Evolutionary conservation across 2,329 filamentous ascomycete genomes (phyloP), one percentile per base, ranked within the genome.

Genomic region (Trichoderma sp.): DNA sequence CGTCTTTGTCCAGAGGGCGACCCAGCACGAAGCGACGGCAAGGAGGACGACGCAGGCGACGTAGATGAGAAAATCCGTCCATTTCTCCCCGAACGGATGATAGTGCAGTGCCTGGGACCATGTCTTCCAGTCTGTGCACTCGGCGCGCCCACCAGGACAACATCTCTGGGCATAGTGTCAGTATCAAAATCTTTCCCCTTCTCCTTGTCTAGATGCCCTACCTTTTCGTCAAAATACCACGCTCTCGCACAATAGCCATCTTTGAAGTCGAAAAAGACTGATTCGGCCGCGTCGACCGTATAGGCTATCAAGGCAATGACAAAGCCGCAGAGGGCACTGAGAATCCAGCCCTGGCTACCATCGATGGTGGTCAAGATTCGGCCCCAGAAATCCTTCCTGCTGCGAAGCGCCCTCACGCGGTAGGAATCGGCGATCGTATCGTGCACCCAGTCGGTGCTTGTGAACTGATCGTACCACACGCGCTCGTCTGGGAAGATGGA

Each of bases 391-490:
- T 94, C 95, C 77, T 91, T 96, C 58, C 93, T 86, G 73, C 86
- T 89, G 59, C 93, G 88, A 45, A 99, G 84, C 64, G 89, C 89
- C 77, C 96, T 95, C 59, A 96, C 89, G 29, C 95, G 91, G 74
- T 93, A 92, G 10, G 94, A 93, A 79, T 98, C 95, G 74, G 93
- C 92, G 72, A 99, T 97, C 77, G 91, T 94, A 79, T 99, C 95
- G 77, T 97, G 94, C 1, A 99, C 94, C 95, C 95, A 99, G 78
- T 99, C 94, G 66, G 93, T 97, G 7, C 92, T 97, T 6, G 93
- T 97, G 75, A 97, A 97, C 79, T 99, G 95, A 82, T 99, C 95
- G 80, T 98, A 98, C 95, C 95, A 98, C 10, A 96, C 91, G 69
- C 95, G 89, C 72, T 98, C 93, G 75, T 97, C 92, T 60, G 90